Conservation (phyloP, 164 flowering plant genomes). For the Stephania japonica region DNA sequence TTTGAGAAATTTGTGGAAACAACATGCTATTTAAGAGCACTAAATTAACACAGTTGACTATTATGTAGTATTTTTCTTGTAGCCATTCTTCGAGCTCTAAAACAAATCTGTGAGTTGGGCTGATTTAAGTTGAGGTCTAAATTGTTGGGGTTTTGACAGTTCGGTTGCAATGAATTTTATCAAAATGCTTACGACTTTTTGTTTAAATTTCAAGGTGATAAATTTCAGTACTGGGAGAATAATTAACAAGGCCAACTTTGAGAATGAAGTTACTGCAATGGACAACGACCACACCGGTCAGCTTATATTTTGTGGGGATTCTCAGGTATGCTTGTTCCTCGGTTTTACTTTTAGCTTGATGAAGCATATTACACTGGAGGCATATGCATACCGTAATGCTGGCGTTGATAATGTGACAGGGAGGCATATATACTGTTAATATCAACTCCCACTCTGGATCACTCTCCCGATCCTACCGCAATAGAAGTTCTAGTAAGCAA, state of each 20-base stretch:
- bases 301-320: conserved; percentile 87
- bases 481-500: conserved; percentile 42
- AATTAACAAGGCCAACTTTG: conserved; percentile 49
- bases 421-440: conserved; percentile 58
- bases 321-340: conserved; percentile 39
- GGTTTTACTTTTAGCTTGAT: not conserved
- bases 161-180: not conserved
- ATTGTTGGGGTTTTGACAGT: not conserved
- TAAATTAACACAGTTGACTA: not conserved
- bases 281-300: conserved; percentile 98
- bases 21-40: not conserved
- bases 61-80: not conserved
- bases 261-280: conserved; percentile 66
- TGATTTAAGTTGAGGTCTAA: not conserved
- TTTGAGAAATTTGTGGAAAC: not conserved
- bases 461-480: conserved; percentile 68
- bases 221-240: conserved; percentile 93
- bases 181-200: not conserved
- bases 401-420: conserved; percentile 37
- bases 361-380: not conserved
- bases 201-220: conserved; percentile 48
- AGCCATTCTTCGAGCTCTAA: not conserved
- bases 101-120: not conserved
- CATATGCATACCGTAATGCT: conserved; percentile 3
- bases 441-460: conserved; percentile 73